Base-by-base conservation (phyloP, 73 alveolate genomes). In the Paramecium sexaurelia region DNA sequence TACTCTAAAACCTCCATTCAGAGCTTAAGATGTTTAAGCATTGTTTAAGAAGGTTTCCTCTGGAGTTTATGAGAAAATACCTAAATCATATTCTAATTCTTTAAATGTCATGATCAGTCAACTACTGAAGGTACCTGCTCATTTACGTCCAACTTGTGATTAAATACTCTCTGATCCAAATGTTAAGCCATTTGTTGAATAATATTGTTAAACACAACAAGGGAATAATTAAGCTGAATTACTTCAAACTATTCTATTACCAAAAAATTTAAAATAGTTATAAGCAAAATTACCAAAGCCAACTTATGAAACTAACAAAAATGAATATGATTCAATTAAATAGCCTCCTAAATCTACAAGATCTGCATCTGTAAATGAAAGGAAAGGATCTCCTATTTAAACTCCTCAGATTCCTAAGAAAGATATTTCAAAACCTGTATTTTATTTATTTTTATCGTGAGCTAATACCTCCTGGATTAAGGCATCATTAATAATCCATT, bases 1-100 rank as follows among this genome's bases (percentile, higher is more conserved):
- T 19, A 39, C 96, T 20, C 55, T 91, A 11, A 88, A 87, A 55
- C 96, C 96, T n/a, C 96, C 96, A 5, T 93, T 93, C 35, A 29
- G 94, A 51, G 96, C 96, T 7, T 32, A 93, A 45, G 94, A 93
- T 55, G 69, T 93, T 92, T 35, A 93, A 57, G 92, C 92, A 5
- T 61, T 93, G 15, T 93, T 84, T 71, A 93, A 71, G 41, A 93
- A 93, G 83, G 96, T 93, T n/a, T 32, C 57, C 8, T 66, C 87
- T 91, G 96, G 96, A 22, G 92, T 82, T 9, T 93, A 75, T 91
- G 94, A 94, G 5, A 92, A 68, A 75, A 41, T 93, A 0, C 94
- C 94, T 0, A 55, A 55, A 26, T 24, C 32, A 27, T 93, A 91
- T 55, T 84, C 95, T 2, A 6, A n/a, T 10, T 93, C 91, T 22